A percentile compares a stretch with the other conserved stretches of the same genome.
Conservation (phyloP, 2,329 filamentous ascomycete genomes). For the Penicillium rolfsii region DNA sequence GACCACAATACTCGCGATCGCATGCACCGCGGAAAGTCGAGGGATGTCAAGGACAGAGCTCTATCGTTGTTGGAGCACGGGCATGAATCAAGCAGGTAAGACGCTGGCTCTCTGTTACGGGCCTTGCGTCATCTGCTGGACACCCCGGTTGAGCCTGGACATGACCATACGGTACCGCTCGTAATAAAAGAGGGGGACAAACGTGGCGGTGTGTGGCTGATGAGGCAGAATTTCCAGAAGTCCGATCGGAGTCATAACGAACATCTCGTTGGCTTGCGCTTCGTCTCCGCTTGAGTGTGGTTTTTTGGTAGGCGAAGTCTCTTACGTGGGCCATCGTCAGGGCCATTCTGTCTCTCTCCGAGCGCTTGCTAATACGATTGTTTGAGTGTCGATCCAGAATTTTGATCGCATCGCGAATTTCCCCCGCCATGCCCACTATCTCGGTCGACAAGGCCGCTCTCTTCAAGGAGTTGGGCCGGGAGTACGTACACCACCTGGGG, state of each 20-base stretch:
- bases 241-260: conserved; percentile 28
- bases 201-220: conserved; percentile 40
- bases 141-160: not conserved
- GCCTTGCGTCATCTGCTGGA: too few relatives aligned
- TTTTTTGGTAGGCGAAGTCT: conserved; percentile 8
- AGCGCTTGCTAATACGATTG: not conserved
- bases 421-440: conserved; percentile 85
- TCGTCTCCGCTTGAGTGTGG: conserved; percentile 11
- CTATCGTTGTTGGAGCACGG: too few relatives aligned
- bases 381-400: conserved; percentile 17
- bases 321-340: not conserved
- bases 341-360: not conserved
- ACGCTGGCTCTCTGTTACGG: too few relatives aligned
- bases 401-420: conserved; percentile 30
- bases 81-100: too few relatives aligned
- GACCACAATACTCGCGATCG: too few relatives aligned
- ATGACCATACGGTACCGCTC: conserved; percentile 26
- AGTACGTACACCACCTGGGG: conserved; percentile 58
- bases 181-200: conserved; percentile 31
- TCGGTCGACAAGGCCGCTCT: conserved; percentile 94
- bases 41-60: too few relatives aligned
- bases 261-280: conserved; percentile 13
- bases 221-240: conserved; percentile 29
- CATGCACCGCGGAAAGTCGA: too few relatives aligned
- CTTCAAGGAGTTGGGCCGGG: conserved; percentile 86